Evolutionary conservation across 2,329 filamentous ascomycete species (phyloP).

Genomic region (Aureobasidium mangrovei): DNA sequence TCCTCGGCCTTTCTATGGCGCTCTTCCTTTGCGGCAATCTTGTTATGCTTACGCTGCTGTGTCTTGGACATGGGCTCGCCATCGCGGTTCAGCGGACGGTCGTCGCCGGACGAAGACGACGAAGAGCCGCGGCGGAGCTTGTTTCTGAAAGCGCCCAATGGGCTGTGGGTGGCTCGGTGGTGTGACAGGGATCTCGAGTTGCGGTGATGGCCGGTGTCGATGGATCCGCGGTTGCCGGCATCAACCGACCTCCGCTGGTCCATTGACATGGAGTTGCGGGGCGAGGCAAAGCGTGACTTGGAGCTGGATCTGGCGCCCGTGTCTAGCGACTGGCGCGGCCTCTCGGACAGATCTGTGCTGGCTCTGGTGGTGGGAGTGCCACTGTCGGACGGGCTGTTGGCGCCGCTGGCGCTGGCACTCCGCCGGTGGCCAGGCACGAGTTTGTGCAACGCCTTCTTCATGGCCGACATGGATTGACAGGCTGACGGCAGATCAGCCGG

Average conservation of each 20-base stretch:
- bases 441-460: slow-evolving; percentile 14
- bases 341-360: slow-evolving; percentile 1
- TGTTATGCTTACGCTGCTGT: slow-evolving; percentile 42
- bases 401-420: slow-evolving; percentile 9
- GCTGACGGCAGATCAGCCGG: not conserved
- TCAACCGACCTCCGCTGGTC: slow-evolving; percentile 1
- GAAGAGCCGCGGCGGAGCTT: slow-evolving; percentile 25
- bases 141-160: slow-evolving; percentile 26
- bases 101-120: slow-evolving; percentile 27
- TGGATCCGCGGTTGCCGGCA: not conserved
- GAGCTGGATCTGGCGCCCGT: not conserved
- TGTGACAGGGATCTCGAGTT: slow-evolving; percentile 13
- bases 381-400: not conserved
- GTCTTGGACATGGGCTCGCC: slow-evolving; percentile 42
- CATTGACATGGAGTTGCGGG: slow-evolving; percentile 2
- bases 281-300: slow-evolving; percentile 3
- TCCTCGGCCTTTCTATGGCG: slow-evolving; percentile 36
- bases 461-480: not conserved
- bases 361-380: slow-evolving; percentile 11
- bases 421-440: slow-evolving; percentile 12
- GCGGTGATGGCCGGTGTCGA: not conserved
- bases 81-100: slow-evolving; percentile 39
- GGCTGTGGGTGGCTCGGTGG: slow-evolving; percentile 24
- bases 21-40: slow-evolving; percentile 36
- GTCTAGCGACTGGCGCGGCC: slow-evolving; percentile 2